Conservation (phyloP, 164 flowering plant genomes). For the Magnolia sinica region DNA sequence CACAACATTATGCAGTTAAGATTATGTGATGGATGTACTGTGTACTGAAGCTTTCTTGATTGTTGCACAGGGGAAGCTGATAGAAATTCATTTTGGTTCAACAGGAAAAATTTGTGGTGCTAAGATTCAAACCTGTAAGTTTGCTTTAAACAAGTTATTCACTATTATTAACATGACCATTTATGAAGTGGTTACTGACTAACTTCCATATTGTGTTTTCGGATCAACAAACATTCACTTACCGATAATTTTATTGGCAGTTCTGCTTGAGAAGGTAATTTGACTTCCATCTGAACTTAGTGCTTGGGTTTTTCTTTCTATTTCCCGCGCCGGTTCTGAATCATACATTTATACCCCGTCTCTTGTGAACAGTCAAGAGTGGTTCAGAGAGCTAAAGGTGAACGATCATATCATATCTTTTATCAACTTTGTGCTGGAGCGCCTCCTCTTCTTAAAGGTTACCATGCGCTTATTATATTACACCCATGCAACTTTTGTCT, state of each 20-base stretch:
- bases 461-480: neutral
- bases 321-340: conserved; percentile 23
- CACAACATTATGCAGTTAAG: neutral
- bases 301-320: neutral
- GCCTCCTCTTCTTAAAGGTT: conserved; percentile 76
- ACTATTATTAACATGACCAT: neutral
- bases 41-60: neutral
- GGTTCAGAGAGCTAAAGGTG: conserved; percentile 72
- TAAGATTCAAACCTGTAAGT: conserved; percentile 83
- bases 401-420: conserved; percentile 90
- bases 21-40: neutral
- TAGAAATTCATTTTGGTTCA: conserved; percentile 72
- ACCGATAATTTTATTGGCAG: conserved; percentile 27
- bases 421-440: conserved; percentile 99
- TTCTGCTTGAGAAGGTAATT: conserved; percentile 88
- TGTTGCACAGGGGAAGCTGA: conserved; percentile 73
- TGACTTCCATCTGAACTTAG: neutral
- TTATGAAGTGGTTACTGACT: conserved; percentile 9
- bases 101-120: conserved; percentile 79
- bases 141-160: conserved; percentile 1
- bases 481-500: neutral
- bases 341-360: neutral
- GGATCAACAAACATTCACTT: conserved; percentile 1
- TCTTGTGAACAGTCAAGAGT: conserved; percentile 77
- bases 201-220: conserved; percentile 5